Evolutionary conservation across 1,139 yeast species (phyloP), one percentile per base, ranked within the genome.

Genomic region (Hansenula lynferdii): DNA sequence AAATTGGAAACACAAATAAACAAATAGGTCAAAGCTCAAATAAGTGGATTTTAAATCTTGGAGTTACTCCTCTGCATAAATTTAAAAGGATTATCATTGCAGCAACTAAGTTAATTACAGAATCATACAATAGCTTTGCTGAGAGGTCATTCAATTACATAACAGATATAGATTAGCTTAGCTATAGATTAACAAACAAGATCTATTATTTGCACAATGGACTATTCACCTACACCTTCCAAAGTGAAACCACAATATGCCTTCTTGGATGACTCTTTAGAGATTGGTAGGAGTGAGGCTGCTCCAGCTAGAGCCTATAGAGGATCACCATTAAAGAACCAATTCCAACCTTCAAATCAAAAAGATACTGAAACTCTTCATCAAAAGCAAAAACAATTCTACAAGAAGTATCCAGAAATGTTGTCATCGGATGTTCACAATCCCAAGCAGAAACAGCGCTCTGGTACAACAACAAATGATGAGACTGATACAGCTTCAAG

Each of bases 211-310:
- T 21, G n/a, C 25, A 22, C 21, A 11, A 51, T 51, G 56, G 54
- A 51, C 33, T 51, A 51, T 39, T 43, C 56, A n/a, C 56, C 56
- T 4, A 46, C 56, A 1, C 56, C 56, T 16, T 34, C 44, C 12
- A 42, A 44, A 26, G 43, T 45, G 17, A 48, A 48, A 33, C 41
- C 49, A 5, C 49, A 48, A 34, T 47, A 42, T 20, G 45, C 50
- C 4, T 48, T 49, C 25, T 40, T 50, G 15, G 56, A 51, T 32
- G 40, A 49, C 33, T 44, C 55, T 8, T 36, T 49, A 8, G 53
- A 50, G 22, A 30, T 45, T 5, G 48, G 42, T 3, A 37, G 42
- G 14, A 28, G 38, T 14, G 10, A 22, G 17, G 22, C 21, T 16
- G 17, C n/a, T n/a, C n/a, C n/a, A n/a, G n/a, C 17, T 28, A 14